Conservation (phyloP, 164 flowering plant genomes). For the Brasenia schreberi region DNA sequence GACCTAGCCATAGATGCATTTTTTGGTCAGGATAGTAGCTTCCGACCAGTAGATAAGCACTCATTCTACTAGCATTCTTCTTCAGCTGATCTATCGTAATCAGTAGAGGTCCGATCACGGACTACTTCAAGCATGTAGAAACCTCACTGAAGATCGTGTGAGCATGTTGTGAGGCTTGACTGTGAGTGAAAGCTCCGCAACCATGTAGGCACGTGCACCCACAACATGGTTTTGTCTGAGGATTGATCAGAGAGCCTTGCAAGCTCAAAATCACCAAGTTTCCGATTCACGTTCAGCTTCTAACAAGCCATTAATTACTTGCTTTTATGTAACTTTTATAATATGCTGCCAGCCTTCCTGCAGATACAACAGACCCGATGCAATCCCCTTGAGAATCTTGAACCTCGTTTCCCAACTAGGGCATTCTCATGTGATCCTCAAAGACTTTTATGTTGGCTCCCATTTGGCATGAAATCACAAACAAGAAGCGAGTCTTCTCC, state of each 20-base stretch:
- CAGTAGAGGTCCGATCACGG: conserved; percentile 26
- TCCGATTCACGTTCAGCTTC: conserved; percentile 32
- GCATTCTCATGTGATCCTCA: conserved; percentile 16
- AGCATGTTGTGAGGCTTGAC: conserved; percentile 24
- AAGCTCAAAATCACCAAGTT: conserved; percentile 33
- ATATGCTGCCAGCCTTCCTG: conserved; percentile 37
- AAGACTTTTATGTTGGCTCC: conserved; percentile 31
- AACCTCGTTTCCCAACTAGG: conserved; percentile 26
- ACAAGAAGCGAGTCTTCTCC: conserved; percentile 19
- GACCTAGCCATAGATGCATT: conserved; percentile 23
- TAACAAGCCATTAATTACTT: conserved; percentile 37
- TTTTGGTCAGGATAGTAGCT: conserved; percentile 11
- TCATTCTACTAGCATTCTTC: conserved; percentile 29
- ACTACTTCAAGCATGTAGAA: conserved; percentile 25
- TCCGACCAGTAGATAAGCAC: conserved; percentile 7
- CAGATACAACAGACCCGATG: conserved; percentile 24
- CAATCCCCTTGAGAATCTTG: conserved; percentile 25
- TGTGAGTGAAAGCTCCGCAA: conserved; percentile 26
- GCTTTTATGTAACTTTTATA: conserved; percentile 39
- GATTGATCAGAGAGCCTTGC: conserved; percentile 21
- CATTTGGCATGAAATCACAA: conserved; percentile 36
- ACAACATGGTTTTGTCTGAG: conserved; percentile 23
- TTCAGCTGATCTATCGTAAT: conserved; percentile 21
- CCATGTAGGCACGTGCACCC: conserved; percentile 40
- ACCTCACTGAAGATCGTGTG: conserved; percentile 35